Evolutionary conservation across 169 alveolate species (phyloP).

Genomic region (Plasmodium malariae): DNA sequence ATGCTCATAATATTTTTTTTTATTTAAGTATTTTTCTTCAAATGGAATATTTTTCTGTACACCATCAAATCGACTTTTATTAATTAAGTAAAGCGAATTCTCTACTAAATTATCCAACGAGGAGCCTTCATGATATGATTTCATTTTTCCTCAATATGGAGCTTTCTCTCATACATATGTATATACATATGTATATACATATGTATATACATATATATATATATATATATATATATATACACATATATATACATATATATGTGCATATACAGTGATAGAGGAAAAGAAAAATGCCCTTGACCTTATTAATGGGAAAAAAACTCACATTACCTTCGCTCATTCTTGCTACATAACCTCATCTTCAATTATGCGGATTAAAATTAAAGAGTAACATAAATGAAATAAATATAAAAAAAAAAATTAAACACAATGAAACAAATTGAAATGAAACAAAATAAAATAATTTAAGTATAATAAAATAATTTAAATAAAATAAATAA

Average conservation of each 20-base stretch:
- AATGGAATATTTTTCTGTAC: slow-evolving; percentile 44
- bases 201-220: background rate
- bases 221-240: background rate
- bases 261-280: too few species aligned
- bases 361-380: too few species aligned
- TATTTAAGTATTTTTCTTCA: slow-evolving; percentile 62
- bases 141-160: slow-evolving; percentile 21
- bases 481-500: too few species aligned
- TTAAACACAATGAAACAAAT: too few species aligned
- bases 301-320: too few species aligned
- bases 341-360: too few species aligned
- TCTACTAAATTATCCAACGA: slow-evolving; percentile 23
- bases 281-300: background rate
- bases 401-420: too few species aligned
- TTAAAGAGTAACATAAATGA: too few species aligned
- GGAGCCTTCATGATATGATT: background rate
- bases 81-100: slow-evolving; percentile 20
- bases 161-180: background rate
- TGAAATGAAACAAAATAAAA: too few species aligned
- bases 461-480: too few species aligned
- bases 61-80: slow-evolving; percentile 25
- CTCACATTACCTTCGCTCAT: too few species aligned
- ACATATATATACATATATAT: slow-evolving; percentile 9
- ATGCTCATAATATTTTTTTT: slow-evolving; percentile 33
- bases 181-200: background rate